Conservation (phyloP, 148 eudicot genomes). For the Bassia scoparia region DNA sequence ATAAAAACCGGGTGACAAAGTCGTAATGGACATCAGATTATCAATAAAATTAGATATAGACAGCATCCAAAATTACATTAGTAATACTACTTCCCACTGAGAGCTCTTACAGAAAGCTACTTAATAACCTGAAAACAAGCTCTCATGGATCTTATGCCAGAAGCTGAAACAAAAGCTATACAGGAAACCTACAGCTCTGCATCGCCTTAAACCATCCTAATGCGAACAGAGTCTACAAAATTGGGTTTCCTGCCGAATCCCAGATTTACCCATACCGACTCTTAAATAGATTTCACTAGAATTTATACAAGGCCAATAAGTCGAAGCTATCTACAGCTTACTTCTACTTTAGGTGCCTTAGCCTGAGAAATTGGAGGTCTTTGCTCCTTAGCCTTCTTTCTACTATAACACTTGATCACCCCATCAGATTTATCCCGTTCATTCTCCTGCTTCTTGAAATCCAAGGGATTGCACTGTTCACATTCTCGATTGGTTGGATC, state of each 20-base stretch:
- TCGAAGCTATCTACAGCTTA: slow-evolving; percentile 34
- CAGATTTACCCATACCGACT: background rate
- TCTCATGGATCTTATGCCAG: slow-evolving; percentile 9
- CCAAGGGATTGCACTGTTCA: slow-evolving; percentile 18
- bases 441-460: slow-evolving; percentile 14
- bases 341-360: slow-evolving; percentile 31
- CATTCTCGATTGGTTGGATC: slow-evolving; percentile 18
- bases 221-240: slow-evolving; percentile 12
- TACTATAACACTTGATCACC: slow-evolving; percentile 39
- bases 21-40: background rate
- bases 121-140: slow-evolving; percentile 15
- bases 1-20: background rate
- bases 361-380: slow-evolving; percentile 25
- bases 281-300: background rate
- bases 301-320: background rate
- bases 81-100: background rate
- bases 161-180: slow-evolving; percentile 18
- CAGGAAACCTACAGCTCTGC: slow-evolving; percentile 18
- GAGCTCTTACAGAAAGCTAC: slow-evolving; percentile 7
- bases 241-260: background rate
- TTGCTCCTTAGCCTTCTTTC: slow-evolving; percentile 41
- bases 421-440: slow-evolving; percentile 24
- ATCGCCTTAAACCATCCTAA: slow-evolving; percentile 4
- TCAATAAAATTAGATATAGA: slow-evolving; percentile 6
- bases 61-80: background rate